Base-by-base conservation (phyloP, 768 basidiomycete species). In the Fomitopsis pulvina region DNA sequence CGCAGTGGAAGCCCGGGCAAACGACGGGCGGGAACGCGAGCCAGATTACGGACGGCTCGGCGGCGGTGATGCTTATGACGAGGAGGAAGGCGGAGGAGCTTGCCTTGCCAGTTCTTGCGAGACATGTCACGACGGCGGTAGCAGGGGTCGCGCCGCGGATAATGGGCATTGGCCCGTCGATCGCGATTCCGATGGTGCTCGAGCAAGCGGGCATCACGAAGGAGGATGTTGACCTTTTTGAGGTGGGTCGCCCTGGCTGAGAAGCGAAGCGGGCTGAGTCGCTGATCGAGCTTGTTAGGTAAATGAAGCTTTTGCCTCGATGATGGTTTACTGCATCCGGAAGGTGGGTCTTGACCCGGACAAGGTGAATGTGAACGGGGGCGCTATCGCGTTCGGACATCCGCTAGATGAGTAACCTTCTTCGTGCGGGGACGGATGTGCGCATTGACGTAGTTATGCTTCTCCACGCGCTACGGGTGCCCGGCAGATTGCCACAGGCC, bases 241-340 rank as follows among this genome's bases (percentile, higher is more conserved):
- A 92, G 76, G 87, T 81, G 52, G 47, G 67, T 20, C 16, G 22
- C 27, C 16, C 30, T 27, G 18, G 21, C 11, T 29, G 6, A 3
- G 14, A 12, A 14, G n/a, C 14, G 42, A 12, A 12, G n/a, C 30
- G 18, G 16, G 11, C 7, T 27, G 27, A 14, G 5, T 43, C 34
- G 32, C 32, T 0, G 42, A 24, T 11, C 27, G 32, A 24, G 10
- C 18, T 9, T 14, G 20, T 25, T 26, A 50, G 87, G 85, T 95
- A 65, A 95, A 95, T 60, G 92, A 94, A 60, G 92, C 91, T 0
- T 93, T 94, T 58, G 89, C 90, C 9, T 89, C 87, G 0, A 87
- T 87, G 68, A 87, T 78, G 51, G 77, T 86, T 0, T 90, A 94
- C 62, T 79, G 77, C 44, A 66, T 89, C 29, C 81, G 82, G 55